Percentiles rank a stretch among this genome's conserved stretches.
phyloP scores from a whole-genome alignment of 2,329 filamentous ascomycete species.

The Ophioceras dolichostomum region DNA sequence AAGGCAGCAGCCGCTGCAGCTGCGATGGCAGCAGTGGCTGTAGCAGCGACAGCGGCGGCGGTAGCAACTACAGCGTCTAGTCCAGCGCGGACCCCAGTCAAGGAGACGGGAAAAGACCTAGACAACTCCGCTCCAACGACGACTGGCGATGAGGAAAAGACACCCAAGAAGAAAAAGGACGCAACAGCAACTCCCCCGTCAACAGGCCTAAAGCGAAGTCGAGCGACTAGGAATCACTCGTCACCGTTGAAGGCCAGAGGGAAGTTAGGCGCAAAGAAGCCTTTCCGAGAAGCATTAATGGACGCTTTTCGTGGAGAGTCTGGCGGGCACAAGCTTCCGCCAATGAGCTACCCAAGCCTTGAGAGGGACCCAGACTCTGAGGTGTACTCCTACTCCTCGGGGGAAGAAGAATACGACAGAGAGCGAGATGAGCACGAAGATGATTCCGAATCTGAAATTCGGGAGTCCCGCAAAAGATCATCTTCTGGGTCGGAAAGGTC shows the following conservation, averaged over 20 bases:
- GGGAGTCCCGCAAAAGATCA: slow-evolving; percentile 15
- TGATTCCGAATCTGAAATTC: slow-evolving; percentile 9
- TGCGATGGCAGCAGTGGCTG: too few relatives aligned
- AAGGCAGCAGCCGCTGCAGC: too few relatives aligned
- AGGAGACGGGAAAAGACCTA: too few relatives aligned
- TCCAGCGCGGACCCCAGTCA: too few relatives aligned
- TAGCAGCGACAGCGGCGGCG: too few relatives aligned
- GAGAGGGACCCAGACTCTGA: background rate
- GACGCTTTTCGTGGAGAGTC: slow-evolving; percentile 54
- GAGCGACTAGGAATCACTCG: slow-evolving; percentile 37
- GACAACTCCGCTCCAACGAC: too few relatives aligned
- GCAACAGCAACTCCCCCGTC: slow-evolving; percentile 19
- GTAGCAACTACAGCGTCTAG: too few relatives aligned
- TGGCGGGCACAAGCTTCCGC: slow-evolving; percentile 28
- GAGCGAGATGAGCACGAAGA: slow-evolving; percentile 8
- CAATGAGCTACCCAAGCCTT: slow-evolving; percentile 32
- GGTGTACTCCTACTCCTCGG: slow-evolving; percentile 16
- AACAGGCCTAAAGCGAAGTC: slow-evolving; percentile 38
- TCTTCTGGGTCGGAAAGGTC: slow-evolving; percentile 16
- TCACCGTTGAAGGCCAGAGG: slow-evolving; percentile 32
- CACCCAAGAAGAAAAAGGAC: slow-evolving; percentile 15
- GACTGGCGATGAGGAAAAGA: slow-evolving; percentile 11
- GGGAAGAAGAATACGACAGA: slow-evolving; percentile 11
- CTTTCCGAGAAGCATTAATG: slow-evolving; percentile 44
- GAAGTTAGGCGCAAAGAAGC: slow-evolving; percentile 24